Base-by-base conservation (phyloP, 176 grass and related monocot genomes). In the Puya raimondii region DNA sequence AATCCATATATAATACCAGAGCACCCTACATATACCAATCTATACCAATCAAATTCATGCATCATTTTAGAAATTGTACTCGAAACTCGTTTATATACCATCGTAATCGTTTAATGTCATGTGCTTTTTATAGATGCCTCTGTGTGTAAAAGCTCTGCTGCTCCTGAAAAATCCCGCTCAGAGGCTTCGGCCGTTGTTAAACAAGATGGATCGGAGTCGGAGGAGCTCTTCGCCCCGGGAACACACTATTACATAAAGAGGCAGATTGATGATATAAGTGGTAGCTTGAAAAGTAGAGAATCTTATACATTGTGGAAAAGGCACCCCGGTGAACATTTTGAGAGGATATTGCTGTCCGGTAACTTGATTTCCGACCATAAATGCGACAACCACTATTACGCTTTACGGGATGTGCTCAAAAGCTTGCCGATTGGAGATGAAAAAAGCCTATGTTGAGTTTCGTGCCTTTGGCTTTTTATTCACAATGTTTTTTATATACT, bases 321-420 rank as follows among this genome's bases (percentile, higher is more conserved):
- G n/a, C 63, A 87, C 14, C 78, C 86, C 12, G 86, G 83, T 65
- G 81, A 89, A 71, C 82, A 96, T 67, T 96, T 96, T 53, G 79
- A 82, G 75, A 84, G 84, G 67, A 96, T 96, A 76, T 59, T 89
- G 76, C 23, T 96, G 29, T 92, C 86, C 0, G 86, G 86, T 42
- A 92, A 96, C 16, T 71, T 87, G 69, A 85, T 96, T 53, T 96
- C 92, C n/a, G 93, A 97, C 75, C 93, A 97, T 78, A 89, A 72
- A 83, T 92, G 89, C 0, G 84, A 97, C 65, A 96, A 72, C 72
- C 87, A 92, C 70, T 83, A 89, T 48, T 89, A 72, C 13, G 92
- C 88, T 0, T 70, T 92, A 66, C 79, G 92, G 23, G 88, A 96
- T n/a, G 92, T 96, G 57, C 84, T 96, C 61, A 96, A 96, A 76